Base-by-base conservation (phyloP, 1,284 basidiomycete species). In the Ganoderma sp. region DNA sequence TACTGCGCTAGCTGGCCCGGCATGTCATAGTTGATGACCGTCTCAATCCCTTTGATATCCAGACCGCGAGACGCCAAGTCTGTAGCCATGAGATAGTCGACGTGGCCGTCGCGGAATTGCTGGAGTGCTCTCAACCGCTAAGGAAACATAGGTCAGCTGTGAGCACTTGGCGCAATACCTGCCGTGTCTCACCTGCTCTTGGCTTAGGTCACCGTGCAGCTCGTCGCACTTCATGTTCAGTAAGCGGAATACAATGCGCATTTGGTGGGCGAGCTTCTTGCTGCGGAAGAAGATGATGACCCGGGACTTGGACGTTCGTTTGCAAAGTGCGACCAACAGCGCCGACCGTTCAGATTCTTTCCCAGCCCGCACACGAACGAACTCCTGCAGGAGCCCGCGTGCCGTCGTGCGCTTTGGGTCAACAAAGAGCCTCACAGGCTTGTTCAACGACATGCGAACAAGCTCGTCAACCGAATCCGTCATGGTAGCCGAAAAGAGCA, bases 401-500 rank as follows among this genome's bases (percentile, higher is more conserved):
- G 97, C 96, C 0, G 95, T 97, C 48, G 87, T 90, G 66, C 93
- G 88, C 79, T 96, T 96, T 8, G 95, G 95, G 78, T 99, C 97
- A 42, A 99, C 96, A 78, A 99, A 99, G 37, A 99, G 85, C 52
- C 96, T 88, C 32, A 97, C 94, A 3, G 97, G 97, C 78, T 92
- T 94, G 77, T 95, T 91, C 61, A 99, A 84, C 19, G 94, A 95
- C 85, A 99, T 93, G 75, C 90, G 90, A 67, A 98, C 93, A 56
- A 99, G 88, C 77, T 96, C 92, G 76, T 98, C 96, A 9, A 99
- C 93, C 0, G 92, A 92, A 80, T 99, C 97, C 1, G 96, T 98
- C 92, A 99, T 98, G 0, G 97, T 99, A 1, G 97, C 97, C 0
- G 96, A 98, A 81, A 99, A 99, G 34, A 99, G 85, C 96, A 99